Evolutionary conservation across 2,329 filamentous ascomycete species (phyloP).

Genomic region (Colletotrichum zoysiae): DNA sequence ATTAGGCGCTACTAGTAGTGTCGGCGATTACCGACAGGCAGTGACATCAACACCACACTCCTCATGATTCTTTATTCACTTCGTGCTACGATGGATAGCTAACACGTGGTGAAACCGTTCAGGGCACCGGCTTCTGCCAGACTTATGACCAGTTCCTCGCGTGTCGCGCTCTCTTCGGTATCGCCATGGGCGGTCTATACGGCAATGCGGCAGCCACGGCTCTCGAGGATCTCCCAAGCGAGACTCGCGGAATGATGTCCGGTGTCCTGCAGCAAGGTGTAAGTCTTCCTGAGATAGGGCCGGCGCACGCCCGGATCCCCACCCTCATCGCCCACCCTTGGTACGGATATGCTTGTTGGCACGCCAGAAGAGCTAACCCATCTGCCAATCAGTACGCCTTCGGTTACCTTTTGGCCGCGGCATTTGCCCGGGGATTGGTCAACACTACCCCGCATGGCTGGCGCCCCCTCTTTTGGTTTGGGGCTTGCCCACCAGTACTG

Average conservation of each 20-base stretch:
- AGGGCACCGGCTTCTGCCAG: slow-evolving; percentile 75
- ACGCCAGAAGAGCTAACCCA: slow-evolving; percentile 18
- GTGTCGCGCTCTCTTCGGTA: slow-evolving; percentile 79
- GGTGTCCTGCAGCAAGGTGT: slow-evolving; percentile 81
- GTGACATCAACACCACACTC: slow-evolving; percentile 21
- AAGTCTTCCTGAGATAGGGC: slow-evolving; percentile 53
- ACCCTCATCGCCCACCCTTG: no score
- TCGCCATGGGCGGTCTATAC: slow-evolving; percentile 86
- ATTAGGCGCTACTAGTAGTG: slow-evolving; percentile 4
- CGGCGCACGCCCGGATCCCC: slow-evolving; percentile 32
- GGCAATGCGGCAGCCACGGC: slow-evolving; percentile 85
- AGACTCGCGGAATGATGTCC: slow-evolving; percentile 79
- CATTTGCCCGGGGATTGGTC: slow-evolving; percentile 75
- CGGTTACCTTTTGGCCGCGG: slow-evolving; percentile 73
- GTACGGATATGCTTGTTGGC: no score
- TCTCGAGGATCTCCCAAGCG: slow-evolving; percentile 77
- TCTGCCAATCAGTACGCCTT: slow-evolving; percentile 63
- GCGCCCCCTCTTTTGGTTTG: slow-evolving; percentile 92
- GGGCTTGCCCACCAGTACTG: slow-evolving; percentile 81
- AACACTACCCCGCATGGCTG: slow-evolving; percentile 83
- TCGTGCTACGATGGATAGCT: not conserved
- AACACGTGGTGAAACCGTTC: not conserved
- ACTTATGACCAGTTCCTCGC: slow-evolving; percentile 81
- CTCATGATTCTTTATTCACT: slow-evolving; percentile 24
- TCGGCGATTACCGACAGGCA: not conserved